Evolutionary conservation across 768 basidiomycete genomes (phyloP).

Genomic region (Tricholoma sp.): DNA sequence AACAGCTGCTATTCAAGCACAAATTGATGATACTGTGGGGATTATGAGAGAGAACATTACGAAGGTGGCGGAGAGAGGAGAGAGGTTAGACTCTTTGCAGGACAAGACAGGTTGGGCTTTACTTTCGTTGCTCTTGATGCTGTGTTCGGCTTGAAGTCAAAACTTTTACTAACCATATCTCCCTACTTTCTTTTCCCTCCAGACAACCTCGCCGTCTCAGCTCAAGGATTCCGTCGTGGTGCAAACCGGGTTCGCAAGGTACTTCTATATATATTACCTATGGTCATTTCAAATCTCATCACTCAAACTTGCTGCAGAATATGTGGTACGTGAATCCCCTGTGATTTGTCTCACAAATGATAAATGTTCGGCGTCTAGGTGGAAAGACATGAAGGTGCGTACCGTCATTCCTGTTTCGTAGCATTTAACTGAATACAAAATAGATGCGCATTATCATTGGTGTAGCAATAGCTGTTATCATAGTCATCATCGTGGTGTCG

Average conservation of each 20-base stretch:
- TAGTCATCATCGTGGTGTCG: constrained; percentile 94
- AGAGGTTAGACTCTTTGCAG: constrained; percentile 88
- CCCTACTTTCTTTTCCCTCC: not conserved
- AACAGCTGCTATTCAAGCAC: constrained; percentile 93
- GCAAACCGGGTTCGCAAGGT: constrained; percentile 98
- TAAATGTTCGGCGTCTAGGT: constrained; percentile 43
- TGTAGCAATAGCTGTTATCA: constrained; percentile 81
- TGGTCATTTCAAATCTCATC: constrained; percentile 4
- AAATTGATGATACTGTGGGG: constrained; percentile 95
- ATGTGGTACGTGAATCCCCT: constrained; percentile 69
- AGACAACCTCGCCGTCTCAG: constrained; percentile 97
- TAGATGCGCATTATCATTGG: constrained; percentile 98
- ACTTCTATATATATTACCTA: constrained; percentile 14
- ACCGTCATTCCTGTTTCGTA: not conserved
- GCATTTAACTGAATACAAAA: constrained; percentile 5
- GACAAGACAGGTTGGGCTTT: constrained; percentile 89
- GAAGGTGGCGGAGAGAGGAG: constrained; percentile 92
- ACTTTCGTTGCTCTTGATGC: not conserved
- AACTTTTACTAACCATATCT: not conserved
- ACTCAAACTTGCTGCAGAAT: constrained; percentile 43
- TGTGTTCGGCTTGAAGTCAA: not conserved
- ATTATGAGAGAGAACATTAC: constrained; percentile 99
- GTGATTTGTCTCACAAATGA: constrained; percentile 6
- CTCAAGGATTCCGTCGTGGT: constrained; percentile 97
- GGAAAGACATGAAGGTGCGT: constrained; percentile 95